Evolutionary conservation across 768 basidiomycete genomes (phyloP), one percentile per base, ranked within the genome.

Genomic region (Suillus plorans): DNA sequence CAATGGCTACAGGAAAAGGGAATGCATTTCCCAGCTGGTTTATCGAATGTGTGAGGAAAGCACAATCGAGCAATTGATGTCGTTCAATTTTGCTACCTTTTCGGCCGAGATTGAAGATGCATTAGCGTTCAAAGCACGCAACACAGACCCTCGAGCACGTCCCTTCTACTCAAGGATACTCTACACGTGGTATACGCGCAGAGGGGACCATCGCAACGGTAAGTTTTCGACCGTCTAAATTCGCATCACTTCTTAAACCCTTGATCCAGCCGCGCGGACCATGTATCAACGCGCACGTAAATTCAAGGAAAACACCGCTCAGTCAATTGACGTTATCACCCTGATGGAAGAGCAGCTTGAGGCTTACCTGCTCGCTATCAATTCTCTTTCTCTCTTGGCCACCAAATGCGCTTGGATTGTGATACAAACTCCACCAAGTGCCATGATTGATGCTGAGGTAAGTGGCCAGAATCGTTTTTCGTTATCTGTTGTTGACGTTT

Each of bases 211-310:
- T 78, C 87, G 94, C 60, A 94, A 86, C 74, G 97, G 97, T 96
- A 74, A 76, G 87, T 81, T 67, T 65, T 52, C 37, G 47, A 41
- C 49, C 61, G 61, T 63, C 44, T 63, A 60, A 62, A 63, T 66
- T 41, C 62, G 47, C 39, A 39, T 41, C 52, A 56, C 55, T 66
- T 69, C 69, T 71, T 12, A 67, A 73, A 69, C 73, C 74, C 73
- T 69, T 62, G 63, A 60, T 67, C 41, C 72, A 98, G 97, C 96
- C 63, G 92, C 93, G 18, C 83, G 90, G 61, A 89, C 89, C 12
- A 97, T 99, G 96, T 98, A 96, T 75, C 92, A 93, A 70, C 89
- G 94, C 62, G 94, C 91, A 25, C 82, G 89, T 67, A 91, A 94
- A 72, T 78, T 99, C 10, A 87, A 85, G 60, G 80, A 79, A 39